Evolutionary conservation across 1,139 yeast species (phyloP), one percentile per base, ranked within the genome.

Genomic region (Pichia sp.): DNA sequence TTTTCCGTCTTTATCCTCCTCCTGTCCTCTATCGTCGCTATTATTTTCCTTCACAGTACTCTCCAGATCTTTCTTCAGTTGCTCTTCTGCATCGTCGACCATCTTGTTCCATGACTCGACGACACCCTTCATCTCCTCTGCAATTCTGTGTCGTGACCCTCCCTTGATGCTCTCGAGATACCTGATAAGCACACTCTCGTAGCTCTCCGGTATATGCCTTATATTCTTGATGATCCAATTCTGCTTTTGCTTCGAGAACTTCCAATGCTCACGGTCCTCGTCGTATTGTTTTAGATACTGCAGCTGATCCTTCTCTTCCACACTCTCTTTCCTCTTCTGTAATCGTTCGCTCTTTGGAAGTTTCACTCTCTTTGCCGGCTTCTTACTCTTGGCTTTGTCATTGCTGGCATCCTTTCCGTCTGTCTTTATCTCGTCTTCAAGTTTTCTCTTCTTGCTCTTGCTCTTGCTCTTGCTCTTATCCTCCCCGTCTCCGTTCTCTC

Each of bases 181-280:
- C 9, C 67, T 67, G 19, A 74, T 60, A 55, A 90, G 67, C 42
- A 82, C 81, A 2, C 67, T 72, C 46, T 75, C 79, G 61, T 87
- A 90, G 2, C 76, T 71, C 0, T 70, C 74, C 1, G 85, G 87
- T 18, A 85, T 76, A 37, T 65, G 59, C 56, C 74, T 76, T 46
- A 87, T 70, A 67, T 89, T 84, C 63, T 85, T 85, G 57, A 90
- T 69, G 48, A 91, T 75, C 97, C 97, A 91, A 65, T 89, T 90
- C 67, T 91, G 98, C 60, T 91, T 90, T 71, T 87, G 96, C 64
- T 91, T 91, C 54, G 95, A 86, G 66, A 91, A 91, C 70, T 90
- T 91, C 98, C 98, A 91, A 56, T 77, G 74, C 0, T 71, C 78
- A 54, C 73, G 75, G 60, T 84, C 89, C 9, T 76, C 73, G 23